Conservation (phyloP, 116 monocot genomes). For the Dioscorea cayenensis region DNA sequence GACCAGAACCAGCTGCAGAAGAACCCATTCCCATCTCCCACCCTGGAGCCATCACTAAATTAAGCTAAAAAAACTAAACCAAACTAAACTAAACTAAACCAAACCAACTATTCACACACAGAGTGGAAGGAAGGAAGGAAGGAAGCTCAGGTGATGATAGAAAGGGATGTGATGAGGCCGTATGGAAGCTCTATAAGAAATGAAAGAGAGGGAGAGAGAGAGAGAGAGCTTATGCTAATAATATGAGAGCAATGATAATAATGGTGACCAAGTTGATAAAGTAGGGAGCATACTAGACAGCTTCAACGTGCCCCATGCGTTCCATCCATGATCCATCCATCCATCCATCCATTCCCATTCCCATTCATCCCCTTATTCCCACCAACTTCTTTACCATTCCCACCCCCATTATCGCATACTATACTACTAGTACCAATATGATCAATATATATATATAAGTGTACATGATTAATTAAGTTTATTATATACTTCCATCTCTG, state of each 20-base stretch:
- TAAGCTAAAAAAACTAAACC: no score
- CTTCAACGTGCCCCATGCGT: slow-evolving; percentile 1
- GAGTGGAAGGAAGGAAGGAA: no score
- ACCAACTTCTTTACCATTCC: neutral
- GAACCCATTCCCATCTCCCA: slow-evolving; percentile 25
- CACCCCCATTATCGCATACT: no score
- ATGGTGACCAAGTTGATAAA: no score
- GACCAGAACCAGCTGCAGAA: neutral
- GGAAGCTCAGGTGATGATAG: neutral
- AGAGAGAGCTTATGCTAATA: neutral
- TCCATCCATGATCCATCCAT: neutral
- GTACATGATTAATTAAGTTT: no score
- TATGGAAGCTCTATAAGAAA: neutral
- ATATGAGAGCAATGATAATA: no score
- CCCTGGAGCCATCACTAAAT: slow-evolving; percentile 9
- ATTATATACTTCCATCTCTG: no score
- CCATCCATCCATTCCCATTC: neutral
- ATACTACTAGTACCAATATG: no score
- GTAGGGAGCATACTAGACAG: slow-evolving; percentile 1
- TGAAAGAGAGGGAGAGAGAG: neutral
- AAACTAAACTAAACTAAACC: no score
- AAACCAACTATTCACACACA: no score
- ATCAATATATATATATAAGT: no score
- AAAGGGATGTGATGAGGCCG: neutral
- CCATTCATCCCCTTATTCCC: neutral